phyloP scores from a whole-genome alignment of 768 basidiomycete genomes.

The Heimioporus sp. region DNA sequence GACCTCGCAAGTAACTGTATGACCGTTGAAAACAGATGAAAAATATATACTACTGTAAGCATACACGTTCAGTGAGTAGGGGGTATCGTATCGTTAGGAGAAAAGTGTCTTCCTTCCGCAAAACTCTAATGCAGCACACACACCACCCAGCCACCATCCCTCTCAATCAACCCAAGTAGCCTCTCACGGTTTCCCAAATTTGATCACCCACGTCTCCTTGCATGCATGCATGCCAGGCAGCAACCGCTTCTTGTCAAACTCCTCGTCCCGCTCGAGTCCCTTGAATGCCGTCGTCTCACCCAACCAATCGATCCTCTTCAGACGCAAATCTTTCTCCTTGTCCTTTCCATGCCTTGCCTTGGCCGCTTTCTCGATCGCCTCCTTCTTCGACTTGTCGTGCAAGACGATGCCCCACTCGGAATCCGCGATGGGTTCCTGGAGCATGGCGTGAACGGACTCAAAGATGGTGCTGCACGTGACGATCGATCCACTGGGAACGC shows the following conservation, averaged over 20 bases:
- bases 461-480: conserved; percentile 55
- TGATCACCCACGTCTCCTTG: conserved; percentile 61
- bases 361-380: conserved; percentile 47
- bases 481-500: conserved; percentile 25
- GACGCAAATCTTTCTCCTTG: conserved; percentile 26
- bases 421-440: conserved; percentile 56
- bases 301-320: conserved; percentile 64
- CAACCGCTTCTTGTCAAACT: conserved; percentile 48
- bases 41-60: too few relatives aligned
- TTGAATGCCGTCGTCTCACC: conserved; percentile 58
- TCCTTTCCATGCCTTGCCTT: conserved; percentile 45
- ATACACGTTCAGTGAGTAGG: too few relatives aligned
- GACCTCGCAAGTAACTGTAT: too few relatives aligned
- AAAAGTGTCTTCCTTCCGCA: not conserved
- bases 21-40: too few relatives aligned
- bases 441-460: conserved; percentile 44
- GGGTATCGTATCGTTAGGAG: too few relatives aligned
- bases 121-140: not conserved
- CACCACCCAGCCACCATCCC: not conserved
- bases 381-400: conserved; percentile 40
- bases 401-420: conserved; percentile 66
- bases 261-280: conserved; percentile 60
- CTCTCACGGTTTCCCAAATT: conserved; percentile 36
- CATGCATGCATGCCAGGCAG: conserved; percentile 43
- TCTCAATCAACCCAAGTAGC: not conserved